Conservation (phyloP, 495 filamentous ascomycete species). For the Xylaria acuta region DNA sequence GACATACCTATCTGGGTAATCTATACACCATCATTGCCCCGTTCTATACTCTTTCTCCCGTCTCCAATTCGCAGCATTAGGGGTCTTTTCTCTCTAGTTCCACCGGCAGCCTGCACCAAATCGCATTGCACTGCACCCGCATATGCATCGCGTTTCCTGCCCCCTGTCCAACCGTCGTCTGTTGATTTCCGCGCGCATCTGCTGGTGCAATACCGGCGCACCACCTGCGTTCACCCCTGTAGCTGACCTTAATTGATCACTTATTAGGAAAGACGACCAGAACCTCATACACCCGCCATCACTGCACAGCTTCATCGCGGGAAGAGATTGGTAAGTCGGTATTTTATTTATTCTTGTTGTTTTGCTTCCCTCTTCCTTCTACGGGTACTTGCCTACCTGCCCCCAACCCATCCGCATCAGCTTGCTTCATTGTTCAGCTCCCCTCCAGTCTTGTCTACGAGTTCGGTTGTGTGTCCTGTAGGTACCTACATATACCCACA, state of each 20-base stretch:
- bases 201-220: slow-evolving; percentile 1
- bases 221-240: not conserved
- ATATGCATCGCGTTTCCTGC: slow-evolving; percentile 29
- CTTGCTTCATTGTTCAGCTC: slow-evolving; percentile 5
- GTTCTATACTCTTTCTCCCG: slow-evolving; percentile 14
- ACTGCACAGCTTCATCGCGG: not conserved
- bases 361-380: not conserved
- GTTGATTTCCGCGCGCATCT: slow-evolving; percentile 29
- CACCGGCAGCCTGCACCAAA: slow-evolving; percentile 15
- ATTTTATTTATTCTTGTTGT: not conserved
- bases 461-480: not conserved
- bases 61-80: slow-evolving; percentile 1
- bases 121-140: slow-evolving; percentile 25
- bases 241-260: slow-evolving; percentile 13
- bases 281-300: not conserved
- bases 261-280: slow-evolving; percentile 20
- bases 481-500: slow-evolving; percentile 14
- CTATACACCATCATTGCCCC: slow-evolving; percentile 10
- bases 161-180: slow-evolving; percentile 25
- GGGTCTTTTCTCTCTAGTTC: slow-evolving; percentile 18
- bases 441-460: not conserved
- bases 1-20: slow-evolving; percentile 21
- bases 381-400: not conserved
- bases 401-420: not conserved
- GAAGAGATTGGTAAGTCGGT: not conserved